A percentile compares a stretch with the other conserved stretches of the same genome.
Conservation (phyloP, 2,329 filamentous ascomycete genomes). For the Pseudopithomyces maydicus region DNA sequence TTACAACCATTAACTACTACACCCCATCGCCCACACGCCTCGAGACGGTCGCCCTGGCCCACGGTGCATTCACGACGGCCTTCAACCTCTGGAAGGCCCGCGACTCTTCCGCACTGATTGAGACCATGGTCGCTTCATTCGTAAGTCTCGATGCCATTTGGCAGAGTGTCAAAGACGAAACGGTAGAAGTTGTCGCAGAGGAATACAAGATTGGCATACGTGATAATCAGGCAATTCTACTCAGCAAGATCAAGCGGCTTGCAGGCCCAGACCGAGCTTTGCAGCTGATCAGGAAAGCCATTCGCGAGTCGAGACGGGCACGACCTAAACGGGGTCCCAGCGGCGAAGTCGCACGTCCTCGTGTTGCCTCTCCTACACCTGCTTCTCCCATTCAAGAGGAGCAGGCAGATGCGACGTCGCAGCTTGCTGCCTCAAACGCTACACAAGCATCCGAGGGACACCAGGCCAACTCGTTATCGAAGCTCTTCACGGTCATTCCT, state of each 20-base stretch:
- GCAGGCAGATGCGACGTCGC: conserved; percentile 36
- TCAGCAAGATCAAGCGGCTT: conserved; percentile 79
- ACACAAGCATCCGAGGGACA: conserved; percentile 28
- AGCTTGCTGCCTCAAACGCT: conserved; percentile 26
- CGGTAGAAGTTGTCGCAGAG: conserved; percentile 71
- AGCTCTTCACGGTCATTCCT: conserved; percentile 67
- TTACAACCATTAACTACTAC: conserved; percentile 70
- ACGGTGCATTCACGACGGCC: conserved; percentile 75
- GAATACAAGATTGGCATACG: conserved; percentile 82
- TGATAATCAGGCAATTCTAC: conserved; percentile 78
- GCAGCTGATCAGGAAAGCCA: conserved; percentile 74
- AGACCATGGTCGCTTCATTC: conserved; percentile 86
- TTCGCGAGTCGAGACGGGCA: conserved; percentile 71
- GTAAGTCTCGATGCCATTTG: conserved; percentile 83
- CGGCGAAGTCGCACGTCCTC: conserved; percentile 70
- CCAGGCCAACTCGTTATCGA: conserved; percentile 52
- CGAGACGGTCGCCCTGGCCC: conserved; percentile 69
- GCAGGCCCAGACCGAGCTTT: conserved; percentile 74
- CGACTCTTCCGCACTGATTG: conserved; percentile 76
- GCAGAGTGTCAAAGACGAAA: conserved; percentile 80
- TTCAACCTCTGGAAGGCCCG: conserved; percentile 85
- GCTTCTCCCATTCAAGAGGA: conserved; percentile 33
- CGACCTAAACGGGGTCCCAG: conserved; percentile 68
- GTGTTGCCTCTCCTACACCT: conserved; percentile 55
- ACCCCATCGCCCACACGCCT: conserved; percentile 67